Evolutionary conservation across 345 rosid genomes (phyloP), one percentile per base, ranked within the genome.

Genomic region (Trapa incisa): DNA sequence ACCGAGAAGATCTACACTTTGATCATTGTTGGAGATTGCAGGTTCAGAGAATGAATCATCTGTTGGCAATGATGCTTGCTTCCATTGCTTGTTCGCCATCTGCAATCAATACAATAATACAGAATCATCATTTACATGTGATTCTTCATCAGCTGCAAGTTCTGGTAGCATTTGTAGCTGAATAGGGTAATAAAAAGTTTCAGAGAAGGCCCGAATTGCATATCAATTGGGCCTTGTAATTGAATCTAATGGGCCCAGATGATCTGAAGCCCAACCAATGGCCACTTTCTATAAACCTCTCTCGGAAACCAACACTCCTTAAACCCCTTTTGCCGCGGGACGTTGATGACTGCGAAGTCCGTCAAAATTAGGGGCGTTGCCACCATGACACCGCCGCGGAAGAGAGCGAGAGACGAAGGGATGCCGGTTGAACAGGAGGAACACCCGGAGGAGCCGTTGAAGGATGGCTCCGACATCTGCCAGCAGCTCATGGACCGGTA

Each of bases 401-500:
- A 58, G 63, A 58, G 63, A 7, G 38, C 63, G 33, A 37, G 63
- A 33, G 63, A 2, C 63, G 6, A 37, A 63, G 50, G 48, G 39
- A 1, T 61, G 39, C 68, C 41, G 64, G 50, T 6, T 69, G 56
- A 69, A 15, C 47, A 7, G n/a, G 65, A 68, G 41, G 73, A 70
- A 5, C 38, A 14, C 37, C 47, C 68, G 17, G 61, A 43, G 52
- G 48, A 65, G 10, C 54, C 67, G 15, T 70, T 86, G 75, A 81
- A 83, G 56, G 75, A 80, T 48, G 74, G 81, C 71, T 42, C 80
- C 38, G 97, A 94, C 67, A 73, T 94, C 68, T 94, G 87, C 78
- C 89, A 84, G 65, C 95, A 88, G 66, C 91, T 94, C 61, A 82
- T 94, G 84, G 89, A 86, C 75, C 97, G 99, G 36, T 94, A 94